Percentiles rank a stretch among this genome's conserved stretches.
phyloP scores from a whole-genome alignment of 2,329 filamentous ascomycete genomes.

The Magnaporthiopsis poae region DNA sequence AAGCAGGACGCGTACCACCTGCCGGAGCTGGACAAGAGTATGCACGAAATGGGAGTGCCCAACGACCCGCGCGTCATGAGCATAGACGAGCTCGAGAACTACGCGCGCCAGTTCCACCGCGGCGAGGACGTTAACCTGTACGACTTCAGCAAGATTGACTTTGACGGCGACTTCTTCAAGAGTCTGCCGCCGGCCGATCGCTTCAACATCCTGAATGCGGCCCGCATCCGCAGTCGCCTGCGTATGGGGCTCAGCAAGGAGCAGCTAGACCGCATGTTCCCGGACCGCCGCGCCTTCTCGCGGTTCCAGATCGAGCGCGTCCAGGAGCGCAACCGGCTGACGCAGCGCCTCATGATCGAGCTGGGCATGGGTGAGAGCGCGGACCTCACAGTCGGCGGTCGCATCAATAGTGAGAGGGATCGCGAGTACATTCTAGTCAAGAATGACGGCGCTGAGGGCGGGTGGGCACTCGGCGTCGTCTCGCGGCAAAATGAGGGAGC shows the following conservation, averaged over 20 bases:
- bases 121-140: constrained; percentile 88
- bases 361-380: constrained; percentile 71
- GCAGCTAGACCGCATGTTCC: constrained; percentile 92
- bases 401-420: constrained; percentile 75
- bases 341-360: constrained; percentile 86
- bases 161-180: constrained; percentile 88
- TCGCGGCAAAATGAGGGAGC: constrained; percentile 74
- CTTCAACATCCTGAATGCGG: constrained; percentile 96
- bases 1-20: constrained; percentile 94
- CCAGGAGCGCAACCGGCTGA: constrained; percentile 83
- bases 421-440: constrained; percentile 93
- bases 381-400: constrained; percentile 57
- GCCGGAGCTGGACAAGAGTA: constrained; percentile 66
- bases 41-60: constrained; percentile 77
- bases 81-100: constrained; percentile 84
- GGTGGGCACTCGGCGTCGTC: constrained; percentile 91
- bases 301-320: constrained; percentile 94
- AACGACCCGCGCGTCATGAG: constrained; percentile 96
- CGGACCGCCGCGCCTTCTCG: constrained; percentile 93
- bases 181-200: constrained; percentile 81
- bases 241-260: constrained; percentile 96
- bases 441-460: constrained; percentile 87
- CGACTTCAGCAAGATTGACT: constrained; percentile 98
- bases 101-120: constrained; percentile 81
- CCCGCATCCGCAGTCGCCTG: constrained; percentile 73